These are phyloP conservation scores for Plasmodium gallinaceum DNA, from an alignment of 169 alveolate genomes.

Conservation along the genomic window DNA sequence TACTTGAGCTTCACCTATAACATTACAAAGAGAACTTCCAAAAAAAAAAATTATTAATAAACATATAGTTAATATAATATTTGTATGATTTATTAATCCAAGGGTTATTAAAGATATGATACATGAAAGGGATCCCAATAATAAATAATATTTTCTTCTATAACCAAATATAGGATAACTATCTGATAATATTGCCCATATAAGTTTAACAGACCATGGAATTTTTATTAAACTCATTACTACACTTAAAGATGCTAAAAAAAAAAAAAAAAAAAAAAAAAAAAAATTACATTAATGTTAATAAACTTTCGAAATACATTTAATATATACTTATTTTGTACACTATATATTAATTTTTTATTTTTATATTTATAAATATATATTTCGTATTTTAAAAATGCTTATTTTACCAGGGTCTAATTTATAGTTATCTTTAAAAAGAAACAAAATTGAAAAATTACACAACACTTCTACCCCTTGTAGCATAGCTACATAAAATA, in stretches of 20 bases:
- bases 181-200: constrained; percentile 90
- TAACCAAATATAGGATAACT: constrained; percentile 89
- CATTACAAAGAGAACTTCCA: constrained; percentile 88
- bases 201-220: constrained; percentile 90
- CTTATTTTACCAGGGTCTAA: constrained; percentile 83
- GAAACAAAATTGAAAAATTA: constrained; percentile 87
- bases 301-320: too few species aligned
- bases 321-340: too few species aligned
- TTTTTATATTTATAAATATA: background rate
- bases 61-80: constrained; percentile 78
- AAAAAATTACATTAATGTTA: background rate
- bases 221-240: constrained; percentile 87
- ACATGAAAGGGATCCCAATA: constrained; percentile 86
- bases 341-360: background rate
- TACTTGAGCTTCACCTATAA: constrained; percentile 92
- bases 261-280: background rate
- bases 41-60: constrained; percentile 82
- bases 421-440: constrained; percentile 89
- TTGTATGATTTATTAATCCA: constrained; percentile 75
- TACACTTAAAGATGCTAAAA: constrained; percentile 85
- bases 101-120: constrained; percentile 76
- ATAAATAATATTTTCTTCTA: constrained; percentile 89
- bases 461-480: constrained; percentile 92
- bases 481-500: constrained; percentile 80
- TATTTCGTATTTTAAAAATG: background rate